Conservation (phyloP, 78 protist genomes). For the Bigelowiella natans region DNA sequence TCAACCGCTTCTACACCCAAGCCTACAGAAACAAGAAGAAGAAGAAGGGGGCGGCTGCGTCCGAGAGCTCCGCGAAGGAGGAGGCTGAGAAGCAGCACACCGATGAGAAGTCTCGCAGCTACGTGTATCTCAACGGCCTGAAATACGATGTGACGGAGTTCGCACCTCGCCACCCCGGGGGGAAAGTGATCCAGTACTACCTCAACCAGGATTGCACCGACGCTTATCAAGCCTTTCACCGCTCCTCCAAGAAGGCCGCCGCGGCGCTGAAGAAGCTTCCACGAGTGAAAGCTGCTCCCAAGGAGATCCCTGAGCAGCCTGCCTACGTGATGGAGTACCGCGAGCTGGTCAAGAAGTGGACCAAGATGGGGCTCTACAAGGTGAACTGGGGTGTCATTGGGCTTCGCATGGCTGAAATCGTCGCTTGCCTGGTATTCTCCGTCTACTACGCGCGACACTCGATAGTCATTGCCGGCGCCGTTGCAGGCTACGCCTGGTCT, state of each 20-base stretch:
- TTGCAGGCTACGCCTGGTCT: slow-evolving; percentile 6
- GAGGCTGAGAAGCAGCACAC: neutral
- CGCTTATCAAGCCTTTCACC: slow-evolving; percentile 5
- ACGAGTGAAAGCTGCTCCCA: neutral
- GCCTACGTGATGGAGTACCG: neutral
- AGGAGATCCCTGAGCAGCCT: neutral
- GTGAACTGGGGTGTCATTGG: neutral
- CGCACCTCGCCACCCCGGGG: neutral
- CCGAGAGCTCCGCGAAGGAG: neutral
- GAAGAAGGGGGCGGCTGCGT: neutral
- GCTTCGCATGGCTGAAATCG: slow-evolving; percentile 1
- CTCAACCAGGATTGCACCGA: neutral
- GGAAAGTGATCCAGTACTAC: neutral
- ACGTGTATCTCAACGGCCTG: slow-evolving; percentile 4
- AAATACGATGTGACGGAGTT: neutral
- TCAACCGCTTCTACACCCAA: neutral
- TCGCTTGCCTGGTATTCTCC: neutral
- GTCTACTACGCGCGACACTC: neutral
- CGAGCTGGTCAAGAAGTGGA: neutral
- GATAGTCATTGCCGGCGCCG: neutral
- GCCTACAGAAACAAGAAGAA: neutral
- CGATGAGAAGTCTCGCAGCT: neutral
- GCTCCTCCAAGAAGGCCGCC: neutral
- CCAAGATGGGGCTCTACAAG: neutral
- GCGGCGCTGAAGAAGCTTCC: neutral